Base-by-base conservation (phyloP, 2,329 filamentous ascomycete genomes). In the Penicillium italicum region DNA sequence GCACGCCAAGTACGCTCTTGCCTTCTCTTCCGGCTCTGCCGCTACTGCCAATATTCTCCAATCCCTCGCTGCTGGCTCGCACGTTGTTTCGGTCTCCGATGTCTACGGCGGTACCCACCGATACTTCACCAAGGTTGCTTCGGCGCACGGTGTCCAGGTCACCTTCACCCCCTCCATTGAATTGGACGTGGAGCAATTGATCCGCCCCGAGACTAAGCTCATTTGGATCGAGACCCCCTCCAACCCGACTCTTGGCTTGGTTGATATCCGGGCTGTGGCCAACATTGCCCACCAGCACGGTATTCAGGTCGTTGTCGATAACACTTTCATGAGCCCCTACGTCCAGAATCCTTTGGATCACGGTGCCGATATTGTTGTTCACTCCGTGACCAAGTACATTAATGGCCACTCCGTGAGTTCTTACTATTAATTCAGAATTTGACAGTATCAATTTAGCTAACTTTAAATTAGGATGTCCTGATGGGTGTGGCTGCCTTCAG, bases 341-440 rank as follows among this genome's bases (percentile, higher is more conserved):
- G 84, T 99, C 45, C 94, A 99, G 78, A 97, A 96, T 76, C 94
- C 94, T 4, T 85, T 99, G 53, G 88, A 95, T 71, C 90, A 93
- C 72, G 94, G 94, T 66, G 94, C 94, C 65, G 94, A 99, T 75
- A 92, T 97, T 62, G 93, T 97, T 64, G 89, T 97, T 41, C 93
- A 97, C 82, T 92, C 87, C 53, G 94, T 99, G 53, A 99, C 94
- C 42, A 99, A 99, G 79, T 99, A 97, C 79, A 97, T 99, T 79
- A 97, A 97, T 74, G 94, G 94, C 48, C 94, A 99, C 79, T 85
- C 82, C 2, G 77, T 79, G 71, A 51, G 75, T 63, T 47, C 24
- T 50, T 36, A 22, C 36, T 4, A 7, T 24, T 24, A 2, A 42
- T 11, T 10, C 9, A n/a, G n/a, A 16, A 9, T 10, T 36, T 18